Evolutionary conservation across 176 grass and related monocot species (phyloP), one percentile per base, ranked within the genome.

Genomic region (Bonia amplexicaulis): DNA sequence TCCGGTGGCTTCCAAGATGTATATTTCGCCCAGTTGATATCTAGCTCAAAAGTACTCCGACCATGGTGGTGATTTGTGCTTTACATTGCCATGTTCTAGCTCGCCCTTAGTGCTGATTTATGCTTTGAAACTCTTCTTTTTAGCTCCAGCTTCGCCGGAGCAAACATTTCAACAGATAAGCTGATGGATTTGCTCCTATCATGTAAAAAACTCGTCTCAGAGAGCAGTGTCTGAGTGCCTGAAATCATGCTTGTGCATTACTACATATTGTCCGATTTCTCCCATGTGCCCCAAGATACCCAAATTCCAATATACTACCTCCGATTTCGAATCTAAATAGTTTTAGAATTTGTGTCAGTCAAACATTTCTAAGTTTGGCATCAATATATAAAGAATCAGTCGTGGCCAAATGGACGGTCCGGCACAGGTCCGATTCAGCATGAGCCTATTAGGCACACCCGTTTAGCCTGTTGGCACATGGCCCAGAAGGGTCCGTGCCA

Each of bases 1-100:
- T 45, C 35, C 16, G 7, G 47, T 75, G 85, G 48, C 79, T 62
- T 72, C 86, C 79, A 82, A 76, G 79, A 82, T 88, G 86, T 88
- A 88, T 70, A 88, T 88, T 82, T 57, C 40, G 26, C 71, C 54
- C 49, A n/a, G 85, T 76, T 59, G 85, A 59, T 81, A 2, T 82
- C 71, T 82, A 82, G 86, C 52, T 75, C 70, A 39, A 66, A 60
- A 69, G 62, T 10, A n/a, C 60, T 79, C 39, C 75, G 79, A 69
- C 51, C 79, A 69, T 47, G 51, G 22, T 77, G 51, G 63, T 77
- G 62, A 64, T 83, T 70, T 39, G 41, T 22, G 52, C 9, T 71
- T 77, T 76, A 52, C 77, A 52, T 80, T 41, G 45, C 59, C 59
- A 37, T 74, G 39, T 58, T 48, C 31, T 72, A 64, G 85, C 20